Evolutionary conservation across 306 rosid genomes (phyloP).

Genomic region (Trichosanthes truncata): DNA sequence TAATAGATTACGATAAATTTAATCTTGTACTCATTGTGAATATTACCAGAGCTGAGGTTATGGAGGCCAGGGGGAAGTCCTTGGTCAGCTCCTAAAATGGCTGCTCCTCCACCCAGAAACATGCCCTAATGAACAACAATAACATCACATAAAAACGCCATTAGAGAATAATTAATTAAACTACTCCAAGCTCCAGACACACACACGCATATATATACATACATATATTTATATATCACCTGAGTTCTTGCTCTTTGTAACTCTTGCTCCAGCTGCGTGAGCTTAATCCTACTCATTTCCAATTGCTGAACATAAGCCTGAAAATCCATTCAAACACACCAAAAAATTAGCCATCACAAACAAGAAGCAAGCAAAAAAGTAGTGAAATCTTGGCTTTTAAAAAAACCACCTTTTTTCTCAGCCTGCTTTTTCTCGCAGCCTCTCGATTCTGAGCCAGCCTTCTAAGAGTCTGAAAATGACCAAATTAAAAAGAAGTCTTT

Average conservation of each 20-base stretch:
- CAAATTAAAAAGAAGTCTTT: background rate
- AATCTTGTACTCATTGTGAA: too few relatives aligned
- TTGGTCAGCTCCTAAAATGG: constrained; percentile 66
- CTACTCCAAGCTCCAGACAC: background rate
- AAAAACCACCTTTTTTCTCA: constrained; percentile 64
- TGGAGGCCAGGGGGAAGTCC: constrained; percentile 46
- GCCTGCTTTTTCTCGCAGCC: constrained; percentile 99
- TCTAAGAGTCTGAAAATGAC: constrained; percentile 53
- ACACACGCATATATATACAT: too few relatives aligned
- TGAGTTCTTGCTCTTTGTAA: constrained; percentile 75
- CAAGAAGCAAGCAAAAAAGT: background rate
- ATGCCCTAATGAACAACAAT: constrained; percentile 41
- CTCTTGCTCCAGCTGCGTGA: constrained; percentile 89
- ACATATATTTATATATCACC: constrained; percentile 18
- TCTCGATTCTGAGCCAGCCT: constrained; percentile 99
- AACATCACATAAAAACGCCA: background rate
- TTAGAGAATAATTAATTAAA: background rate
- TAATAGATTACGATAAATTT: too few relatives aligned
- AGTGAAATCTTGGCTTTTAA: background rate
- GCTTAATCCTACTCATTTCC: constrained; percentile 90
- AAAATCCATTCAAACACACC: background rate
- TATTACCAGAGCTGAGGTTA: constrained; percentile 57
- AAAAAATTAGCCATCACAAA: background rate
- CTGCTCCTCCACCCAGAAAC: constrained; percentile 54
- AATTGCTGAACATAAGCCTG: constrained; percentile 97